Conservation (phyloP, 225 moss, liverwort and hornwort species). For the Marchantia paleacea region DNA sequence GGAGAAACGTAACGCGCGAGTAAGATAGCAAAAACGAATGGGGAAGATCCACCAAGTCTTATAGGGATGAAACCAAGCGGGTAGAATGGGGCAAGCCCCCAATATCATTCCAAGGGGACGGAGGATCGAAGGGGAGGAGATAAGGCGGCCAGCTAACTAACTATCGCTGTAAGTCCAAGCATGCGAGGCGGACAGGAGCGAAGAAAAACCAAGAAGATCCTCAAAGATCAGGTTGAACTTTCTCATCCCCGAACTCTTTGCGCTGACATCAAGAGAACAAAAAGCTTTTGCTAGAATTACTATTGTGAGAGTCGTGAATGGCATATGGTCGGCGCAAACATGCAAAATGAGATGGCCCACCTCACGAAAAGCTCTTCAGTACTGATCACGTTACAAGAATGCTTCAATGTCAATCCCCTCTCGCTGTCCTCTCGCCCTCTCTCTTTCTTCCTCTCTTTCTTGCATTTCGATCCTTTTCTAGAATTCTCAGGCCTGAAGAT, state of each 20-base stretch:
- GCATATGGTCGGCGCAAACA: background rate
- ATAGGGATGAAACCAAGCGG: too few relatives aligned
- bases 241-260: background rate
- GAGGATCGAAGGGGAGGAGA: background rate
- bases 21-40: too few relatives aligned
- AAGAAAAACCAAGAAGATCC: background rate
- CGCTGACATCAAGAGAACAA: background rate
- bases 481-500: too few relatives aligned
- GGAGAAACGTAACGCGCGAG: too few relatives aligned
- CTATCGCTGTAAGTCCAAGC: background rate
- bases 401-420: background rate
- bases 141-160: background rate
- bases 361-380: background rate
- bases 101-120: too few relatives aligned
- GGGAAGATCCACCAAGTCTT: too few relatives aligned
- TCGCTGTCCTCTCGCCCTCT: background rate
- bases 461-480: too few relatives aligned
- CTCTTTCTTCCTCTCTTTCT: too few relatives aligned
- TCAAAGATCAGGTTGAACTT: background rate
- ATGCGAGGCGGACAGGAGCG: background rate
- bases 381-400: background rate
- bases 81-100: too few relatives aligned
- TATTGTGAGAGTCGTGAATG: conserved; percentile 3
- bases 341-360: background rate
- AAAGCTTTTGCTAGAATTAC: background rate